phyloP scores from a whole-genome alignment of 75 land plant species.

The Azolla pinnata region DNA sequence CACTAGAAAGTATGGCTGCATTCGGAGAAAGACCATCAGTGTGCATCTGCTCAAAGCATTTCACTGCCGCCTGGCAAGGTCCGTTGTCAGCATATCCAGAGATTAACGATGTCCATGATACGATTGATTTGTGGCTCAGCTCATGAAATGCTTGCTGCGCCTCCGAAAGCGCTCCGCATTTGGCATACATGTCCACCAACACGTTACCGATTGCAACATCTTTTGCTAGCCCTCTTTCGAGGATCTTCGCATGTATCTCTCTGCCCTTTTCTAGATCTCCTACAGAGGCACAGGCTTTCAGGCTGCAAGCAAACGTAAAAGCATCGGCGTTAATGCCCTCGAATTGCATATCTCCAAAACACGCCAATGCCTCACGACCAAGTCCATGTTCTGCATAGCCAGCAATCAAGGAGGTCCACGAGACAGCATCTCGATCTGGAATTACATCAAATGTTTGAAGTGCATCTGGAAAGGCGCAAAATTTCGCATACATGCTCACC shows the following conservation, averaged over 20 bases:
- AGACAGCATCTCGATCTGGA: constrained; percentile 21
- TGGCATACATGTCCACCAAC: constrained; percentile 22
- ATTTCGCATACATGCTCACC: constrained; percentile 41
- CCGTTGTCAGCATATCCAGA: constrained; percentile 45
- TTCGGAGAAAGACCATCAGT: constrained; percentile 32
- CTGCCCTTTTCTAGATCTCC: constrained; percentile 18
- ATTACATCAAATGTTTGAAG: constrained; percentile 29
- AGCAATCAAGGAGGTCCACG: constrained; percentile 45
- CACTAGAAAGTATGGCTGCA: constrained; percentile 26
- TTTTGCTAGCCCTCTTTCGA: constrained; percentile 11
- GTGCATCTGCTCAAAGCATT: constrained; percentile 33
- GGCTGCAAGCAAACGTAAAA: too few relatives aligned
- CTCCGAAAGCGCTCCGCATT: constrained; percentile 19
- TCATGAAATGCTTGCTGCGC: constrained; percentile 31
- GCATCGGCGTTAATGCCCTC: constrained; percentile 25
- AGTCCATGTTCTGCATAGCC: constrained; percentile 16
- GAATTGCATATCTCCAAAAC: constrained; percentile 17
- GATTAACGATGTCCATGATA: constrained; percentile 49
- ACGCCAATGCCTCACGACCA: constrained; percentile 32
- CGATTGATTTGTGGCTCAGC: constrained; percentile 11
- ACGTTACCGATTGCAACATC: constrained; percentile 24
- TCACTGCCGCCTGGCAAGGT: constrained; percentile 20
- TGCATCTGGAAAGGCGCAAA: constrained; percentile 22
- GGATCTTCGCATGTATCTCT: constrained; percentile 23
- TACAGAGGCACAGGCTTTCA: constrained; percentile 22